Conservation (phyloP, 176 grass and related monocot species). For the Ensete ventricosum region DNA sequence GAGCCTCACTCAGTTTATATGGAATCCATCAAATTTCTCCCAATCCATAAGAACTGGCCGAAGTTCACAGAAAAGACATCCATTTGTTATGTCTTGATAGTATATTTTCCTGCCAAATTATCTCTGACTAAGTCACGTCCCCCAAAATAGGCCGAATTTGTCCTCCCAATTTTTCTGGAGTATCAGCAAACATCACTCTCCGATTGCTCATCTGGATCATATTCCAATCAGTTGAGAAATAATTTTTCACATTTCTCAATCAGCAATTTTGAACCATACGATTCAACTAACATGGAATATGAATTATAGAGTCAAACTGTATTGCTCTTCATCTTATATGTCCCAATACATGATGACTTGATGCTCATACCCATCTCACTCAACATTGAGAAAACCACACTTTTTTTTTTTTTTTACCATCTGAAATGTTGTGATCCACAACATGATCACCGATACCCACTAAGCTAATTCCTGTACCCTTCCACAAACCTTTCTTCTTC, state of each 20-base stretch:
- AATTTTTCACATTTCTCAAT: background rate
- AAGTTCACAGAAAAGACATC: background rate
- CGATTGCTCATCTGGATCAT: background rate
- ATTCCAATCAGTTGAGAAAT: background rate
- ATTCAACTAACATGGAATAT: background rate
- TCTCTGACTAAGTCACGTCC: background rate
- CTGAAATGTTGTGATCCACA: background rate
- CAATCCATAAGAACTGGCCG: background rate
- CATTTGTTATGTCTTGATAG: background rate
- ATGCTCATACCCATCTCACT: constrained; percentile 23
- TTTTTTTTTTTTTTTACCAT: constrained; percentile 18
- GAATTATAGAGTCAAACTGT: background rate
- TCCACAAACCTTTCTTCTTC: constrained; percentile 26
- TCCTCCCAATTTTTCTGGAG: background rate
- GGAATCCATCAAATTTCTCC: background rate
- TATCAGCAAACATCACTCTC: background rate
- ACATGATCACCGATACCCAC: constrained; percentile 1
- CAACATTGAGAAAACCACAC: constrained; percentile 19
- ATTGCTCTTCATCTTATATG: background rate
- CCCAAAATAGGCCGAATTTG: background rate
- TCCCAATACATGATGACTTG: constrained; percentile 18
- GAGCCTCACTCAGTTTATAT: background rate
- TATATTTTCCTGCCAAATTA: background rate
- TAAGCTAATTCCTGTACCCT: constrained; percentile 29
- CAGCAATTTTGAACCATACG: too few species aligned